These are phyloP conservation scores for Zizania latifolia DNA, from an alignment of 176 grass and related monocot species.

Conservation along the genomic window DNA sequence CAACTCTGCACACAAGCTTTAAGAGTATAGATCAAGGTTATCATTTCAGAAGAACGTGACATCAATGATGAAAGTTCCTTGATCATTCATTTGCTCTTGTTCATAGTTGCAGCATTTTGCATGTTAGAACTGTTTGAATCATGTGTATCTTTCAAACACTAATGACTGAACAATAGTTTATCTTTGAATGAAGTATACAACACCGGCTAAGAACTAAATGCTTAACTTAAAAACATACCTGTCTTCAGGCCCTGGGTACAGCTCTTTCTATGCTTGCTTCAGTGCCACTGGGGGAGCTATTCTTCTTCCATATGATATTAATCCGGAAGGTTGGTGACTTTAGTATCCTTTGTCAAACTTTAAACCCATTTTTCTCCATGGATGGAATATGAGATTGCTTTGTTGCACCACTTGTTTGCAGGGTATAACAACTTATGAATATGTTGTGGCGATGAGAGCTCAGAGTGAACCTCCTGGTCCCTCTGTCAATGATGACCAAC, in stretches of 20 bases:
- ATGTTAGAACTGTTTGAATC: no score
- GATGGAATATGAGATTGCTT: background rate
- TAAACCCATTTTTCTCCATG: background rate
- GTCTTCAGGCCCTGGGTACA: conserved; percentile 64
- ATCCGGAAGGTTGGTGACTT: conserved; percentile 71
- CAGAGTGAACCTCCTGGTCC: conserved; percentile 77
- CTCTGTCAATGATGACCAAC: conserved; percentile 63
- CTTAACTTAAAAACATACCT: background rate
- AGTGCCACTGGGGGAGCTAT: conserved; percentile 79
- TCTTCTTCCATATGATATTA: conserved; percentile 99
- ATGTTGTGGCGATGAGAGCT: conserved; percentile 94
- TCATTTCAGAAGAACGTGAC: background rate
- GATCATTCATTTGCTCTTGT: background rate
- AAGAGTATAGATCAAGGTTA: background rate
- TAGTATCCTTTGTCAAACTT: background rate
- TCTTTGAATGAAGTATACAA: background rate
- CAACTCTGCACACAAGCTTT: background rate
- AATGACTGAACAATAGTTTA: background rate
- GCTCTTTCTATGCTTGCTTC: conserved; percentile 73
- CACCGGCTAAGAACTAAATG: background rate
- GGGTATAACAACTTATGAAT: conserved; percentile 98
- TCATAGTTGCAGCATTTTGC: conserved; percentile 3
- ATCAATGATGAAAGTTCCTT: background rate
- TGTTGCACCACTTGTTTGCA: conserved; percentile 17
- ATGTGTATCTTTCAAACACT: no score